A percentile compares a stretch with the other conserved stretches of the same genome.
These are phyloP conservation scores for Clonostachys chloroleuca DNA, from an alignment of 2,329 filamentous ascomycete genomes.

Conservation along the genomic window DNA sequence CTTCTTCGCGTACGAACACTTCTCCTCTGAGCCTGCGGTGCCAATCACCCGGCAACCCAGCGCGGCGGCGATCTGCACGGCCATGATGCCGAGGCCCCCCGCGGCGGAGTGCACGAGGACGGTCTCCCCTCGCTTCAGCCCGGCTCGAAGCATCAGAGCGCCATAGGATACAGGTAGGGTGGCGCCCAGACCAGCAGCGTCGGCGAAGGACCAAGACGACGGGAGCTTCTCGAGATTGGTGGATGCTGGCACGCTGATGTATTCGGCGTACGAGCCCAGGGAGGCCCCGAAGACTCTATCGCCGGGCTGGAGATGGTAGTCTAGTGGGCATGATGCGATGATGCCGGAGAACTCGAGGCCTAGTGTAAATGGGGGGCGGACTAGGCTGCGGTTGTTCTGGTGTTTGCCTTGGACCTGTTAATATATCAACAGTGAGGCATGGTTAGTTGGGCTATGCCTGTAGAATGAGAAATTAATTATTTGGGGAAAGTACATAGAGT, in stretches of 20 bases:
- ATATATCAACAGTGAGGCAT: neutral
- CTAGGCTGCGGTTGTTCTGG: constrained; percentile 54
- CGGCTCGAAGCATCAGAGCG: constrained; percentile 33
- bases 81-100: constrained; percentile 50
- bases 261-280: constrained; percentile 47
- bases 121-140: constrained; percentile 36
- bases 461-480: neutral
- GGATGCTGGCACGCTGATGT: constrained; percentile 33
- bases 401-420: constrained; percentile 46
- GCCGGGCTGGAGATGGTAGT: constrained; percentile 32
- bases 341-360: constrained; percentile 58
- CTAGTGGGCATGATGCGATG: constrained; percentile 30
- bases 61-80: constrained; percentile 49
- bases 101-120: constrained; percentile 51
- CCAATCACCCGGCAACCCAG: constrained; percentile 48
- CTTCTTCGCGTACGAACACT: constrained; percentile 30
- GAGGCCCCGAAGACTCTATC: constrained; percentile 49
- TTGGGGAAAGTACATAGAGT: constrained; percentile 35
- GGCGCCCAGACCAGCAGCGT: constrained; percentile 47
- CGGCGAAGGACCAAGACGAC: constrained; percentile 32
- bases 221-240: constrained; percentile 38
- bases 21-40: constrained; percentile 39
- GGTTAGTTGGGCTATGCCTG: neutral
- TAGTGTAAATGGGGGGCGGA: constrained; percentile 52
- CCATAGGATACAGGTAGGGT: constrained; percentile 51